These are phyloP conservation scores for Lachnellula cervina DNA, from an alignment of 2,329 filamentous ascomycete genomes.

Conservation along the genomic window DNA sequence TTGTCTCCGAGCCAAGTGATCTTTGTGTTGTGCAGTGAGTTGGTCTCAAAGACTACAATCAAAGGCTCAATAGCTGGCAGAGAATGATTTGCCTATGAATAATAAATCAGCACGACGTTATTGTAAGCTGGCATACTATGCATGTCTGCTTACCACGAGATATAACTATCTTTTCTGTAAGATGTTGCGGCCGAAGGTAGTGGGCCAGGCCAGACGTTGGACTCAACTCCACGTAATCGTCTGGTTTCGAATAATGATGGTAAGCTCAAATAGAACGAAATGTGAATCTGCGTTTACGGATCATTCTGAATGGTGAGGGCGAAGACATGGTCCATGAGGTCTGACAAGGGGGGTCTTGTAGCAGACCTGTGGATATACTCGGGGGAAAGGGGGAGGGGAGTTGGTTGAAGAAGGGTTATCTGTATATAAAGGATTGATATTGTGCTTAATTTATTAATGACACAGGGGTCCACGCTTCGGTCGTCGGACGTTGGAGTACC, in stretches of 20 bases:
- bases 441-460: neutral
- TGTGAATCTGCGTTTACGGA: constrained; percentile 30
- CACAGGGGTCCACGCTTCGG: constrained; percentile 7
- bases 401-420: constrained; percentile 7
- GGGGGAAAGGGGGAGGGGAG: neutral
- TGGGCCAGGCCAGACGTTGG: neutral
- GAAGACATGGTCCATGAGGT: constrained; percentile 21
- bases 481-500: constrained; percentile 9
- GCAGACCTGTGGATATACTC: constrained; percentile 17
- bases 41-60: too few species aligned
- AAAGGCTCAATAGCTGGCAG: too few species aligned
- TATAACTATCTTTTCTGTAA: too few species aligned
- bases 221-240: constrained; percentile 1
- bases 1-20: neutral
- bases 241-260: neutral
- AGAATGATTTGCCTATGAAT: too few species aligned
- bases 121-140: too few species aligned
- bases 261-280: constrained; percentile 28
- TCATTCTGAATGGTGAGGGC: constrained; percentile 22
- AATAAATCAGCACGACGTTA: too few species aligned
- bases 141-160: too few species aligned
- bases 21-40: too few species aligned
- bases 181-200: neutral
- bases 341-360: constrained; percentile 17
- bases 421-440: constrained; percentile 1